phyloP scores from a whole-genome alignment of 2,329 filamentous ascomycete species.

The Phaeomoniella chlamydospora region DNA sequence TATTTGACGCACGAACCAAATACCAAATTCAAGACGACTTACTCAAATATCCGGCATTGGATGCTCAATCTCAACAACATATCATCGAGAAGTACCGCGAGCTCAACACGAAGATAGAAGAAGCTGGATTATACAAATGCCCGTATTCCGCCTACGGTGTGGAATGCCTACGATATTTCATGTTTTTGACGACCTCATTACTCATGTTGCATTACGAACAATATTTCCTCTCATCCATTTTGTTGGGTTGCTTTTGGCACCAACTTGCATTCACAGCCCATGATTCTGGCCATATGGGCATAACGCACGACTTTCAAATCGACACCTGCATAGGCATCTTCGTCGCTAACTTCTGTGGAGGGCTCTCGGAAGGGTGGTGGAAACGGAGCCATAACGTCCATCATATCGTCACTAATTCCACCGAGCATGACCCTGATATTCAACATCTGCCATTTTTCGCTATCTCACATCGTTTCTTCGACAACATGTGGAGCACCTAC shows the following conservation, averaged over 20 bases:
- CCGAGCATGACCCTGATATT: slow-evolving; percentile 93
- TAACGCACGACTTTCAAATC: slow-evolving; percentile 75
- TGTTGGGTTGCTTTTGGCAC: slow-evolving; percentile 79
- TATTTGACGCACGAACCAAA: slow-evolving; percentile 1
- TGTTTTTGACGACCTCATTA: slow-evolving; percentile 50
- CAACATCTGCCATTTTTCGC: slow-evolving; percentile 83
- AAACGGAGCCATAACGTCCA: slow-evolving; percentile 93
- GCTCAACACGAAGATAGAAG: slow-evolving; percentile 40
- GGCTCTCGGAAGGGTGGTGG: slow-evolving; percentile 91
- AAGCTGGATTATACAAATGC: slow-evolving; percentile 44
- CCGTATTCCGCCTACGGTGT: slow-evolving; percentile 40
- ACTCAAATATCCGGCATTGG: slow-evolving; percentile 34
- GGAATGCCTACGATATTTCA: slow-evolving; percentile 44
- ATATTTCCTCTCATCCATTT: slow-evolving; percentile 57
- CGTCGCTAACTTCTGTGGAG: slow-evolving; percentile 79
- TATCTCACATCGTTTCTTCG: slow-evolving; percentile 67
- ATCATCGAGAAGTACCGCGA: slow-evolving; percentile 42
- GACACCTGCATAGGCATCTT: slow-evolving; percentile 81
- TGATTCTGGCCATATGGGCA: slow-evolving; percentile 93
- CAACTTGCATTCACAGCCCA: slow-evolving; percentile 89
- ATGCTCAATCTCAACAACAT: slow-evolving; percentile 36
- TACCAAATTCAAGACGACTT: slow-evolving; percentile 22
- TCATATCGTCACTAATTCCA: slow-evolving; percentile 88
- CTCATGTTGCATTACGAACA: slow-evolving; percentile 46
- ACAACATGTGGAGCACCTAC: slow-evolving; percentile 61